phyloP scores from a whole-genome alignment of 768 basidiomycete genomes.

The Hericium coralloides region DNA sequence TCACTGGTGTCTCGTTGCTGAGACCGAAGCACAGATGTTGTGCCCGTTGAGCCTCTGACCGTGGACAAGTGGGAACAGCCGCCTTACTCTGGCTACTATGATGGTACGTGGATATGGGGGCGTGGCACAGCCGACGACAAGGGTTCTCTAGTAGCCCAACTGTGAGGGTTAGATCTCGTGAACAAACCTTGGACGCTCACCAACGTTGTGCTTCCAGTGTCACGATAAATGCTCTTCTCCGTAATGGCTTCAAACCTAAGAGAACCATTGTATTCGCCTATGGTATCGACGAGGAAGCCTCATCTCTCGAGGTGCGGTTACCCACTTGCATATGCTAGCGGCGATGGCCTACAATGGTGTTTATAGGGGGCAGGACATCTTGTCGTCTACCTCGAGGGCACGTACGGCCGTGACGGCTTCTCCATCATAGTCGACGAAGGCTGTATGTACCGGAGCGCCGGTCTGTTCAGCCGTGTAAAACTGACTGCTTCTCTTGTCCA shows the following conservation, averaged over 20 bases:
- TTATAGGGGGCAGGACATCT: not conserved
- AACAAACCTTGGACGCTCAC: slow-evolving; percentile 12
- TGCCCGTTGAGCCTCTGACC: slow-evolving; percentile 41
- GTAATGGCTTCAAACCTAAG: slow-evolving; percentile 53
- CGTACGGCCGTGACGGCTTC: slow-evolving; percentile 31
- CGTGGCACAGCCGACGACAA: slow-evolving; percentile 73
- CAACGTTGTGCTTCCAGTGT: not conserved
- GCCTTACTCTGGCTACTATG: slow-evolving; percentile 45
- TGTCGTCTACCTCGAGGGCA: not conserved
- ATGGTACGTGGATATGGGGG: slow-evolving; percentile 60
- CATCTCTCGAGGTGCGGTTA: not conserved
- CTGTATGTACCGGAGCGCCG: slow-evolving; percentile 24
- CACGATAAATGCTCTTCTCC: slow-evolving; percentile 45
- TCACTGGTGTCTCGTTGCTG: not conserved
- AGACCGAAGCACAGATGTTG: slow-evolving; percentile 34
- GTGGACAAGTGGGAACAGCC: slow-evolving; percentile 39
- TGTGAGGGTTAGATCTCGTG: slow-evolving; percentile 27
- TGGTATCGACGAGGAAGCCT: slow-evolving; percentile 17
- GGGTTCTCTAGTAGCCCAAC: slow-evolving; percentile 41
- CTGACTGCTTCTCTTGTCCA: slow-evolving; percentile 18
- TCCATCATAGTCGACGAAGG: slow-evolving; percentile 41
- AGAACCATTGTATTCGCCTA: slow-evolving; percentile 40
- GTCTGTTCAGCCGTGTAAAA: slow-evolving; percentile 1
- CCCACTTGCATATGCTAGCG: no score
- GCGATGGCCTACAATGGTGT: no score